Evolutionary conservation across 2,329 filamentous ascomycete genomes (phyloP), one percentile per base, ranked within the genome.

Genomic region (Aspergillus sergii): DNA sequence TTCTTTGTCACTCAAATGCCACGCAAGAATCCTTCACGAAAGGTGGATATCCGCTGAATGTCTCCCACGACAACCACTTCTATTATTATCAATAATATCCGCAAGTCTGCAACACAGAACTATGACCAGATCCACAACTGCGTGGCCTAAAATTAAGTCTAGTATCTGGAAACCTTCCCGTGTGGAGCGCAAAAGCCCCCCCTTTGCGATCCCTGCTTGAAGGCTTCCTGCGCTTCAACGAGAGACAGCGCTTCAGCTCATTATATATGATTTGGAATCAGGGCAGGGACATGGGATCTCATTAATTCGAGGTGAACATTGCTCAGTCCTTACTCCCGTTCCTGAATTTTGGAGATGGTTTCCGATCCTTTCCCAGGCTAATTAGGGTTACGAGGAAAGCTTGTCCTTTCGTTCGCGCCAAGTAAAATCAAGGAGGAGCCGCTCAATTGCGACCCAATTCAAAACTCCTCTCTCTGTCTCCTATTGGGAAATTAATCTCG

Each of bases 61-160:
- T 39, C 21, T 55, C 51, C 51, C 32, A 55, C 32, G 21, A 55
- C 51, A 39, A 55, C 51, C 21, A 57, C n/a, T 60, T 41, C 41
- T 60, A 64, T 64, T 64, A 61, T 62, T 62, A 62, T 63, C 58
- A 58, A 43, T 62, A 39, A 55, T 55, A 55, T 55, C 51, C 51
- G 51, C 51, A 55, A 55, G 28, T 55, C 51, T 55, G 51, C 51
- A 55, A n/a, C 30, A n/a, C 30, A 34, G 32, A 54, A 36, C 12
- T 12, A 55, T 55, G 32, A 55, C 57, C 50, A 60, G 64, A 61
- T 72, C 70, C 71, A 73, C 70, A 65, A 57, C 64, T 66, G 65
- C 67, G 67, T 66, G 69, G 71, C 65, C 69, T 68, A 66, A 66
- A 69, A 71, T 62, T 61, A 58, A 58, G 57, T 57, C 50, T 56